A percentile compares a stretch with the other conserved stretches of the same genome.
phyloP scores from a whole-genome alignment of 257 asterid genomes.

The Jaltomata sinuosa region DNA sequence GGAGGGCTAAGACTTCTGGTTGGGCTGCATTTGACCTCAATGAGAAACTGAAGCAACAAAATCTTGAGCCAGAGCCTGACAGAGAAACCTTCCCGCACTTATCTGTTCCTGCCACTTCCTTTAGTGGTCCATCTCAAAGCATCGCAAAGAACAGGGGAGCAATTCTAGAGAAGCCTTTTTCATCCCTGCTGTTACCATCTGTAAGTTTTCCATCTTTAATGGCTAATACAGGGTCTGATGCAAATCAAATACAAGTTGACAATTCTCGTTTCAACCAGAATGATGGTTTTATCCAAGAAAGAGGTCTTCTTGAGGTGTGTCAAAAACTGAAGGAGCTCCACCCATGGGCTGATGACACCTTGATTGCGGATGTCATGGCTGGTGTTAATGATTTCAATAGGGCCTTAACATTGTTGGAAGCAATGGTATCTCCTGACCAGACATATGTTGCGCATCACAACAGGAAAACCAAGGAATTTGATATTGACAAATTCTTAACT shows the following conservation, averaged over 20 bases:
- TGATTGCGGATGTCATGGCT: slow-evolving; percentile 69
- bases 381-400: slow-evolving; percentile 38
- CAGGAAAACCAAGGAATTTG: slow-evolving; percentile 3
- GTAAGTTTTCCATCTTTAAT: slow-evolving; percentile 23
- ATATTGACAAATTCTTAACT: background rate
- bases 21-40: slow-evolving; percentile 81
- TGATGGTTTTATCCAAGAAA: background rate
- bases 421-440: slow-evolving; percentile 31
- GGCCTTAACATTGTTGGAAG: slow-evolving; percentile 44
- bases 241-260: slow-evolving; percentile 9
- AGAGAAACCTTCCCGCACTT: slow-evolving; percentile 55
- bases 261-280: slow-evolving; percentile 1
- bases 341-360: slow-evolving; percentile 65
- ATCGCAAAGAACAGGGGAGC: slow-evolving; percentile 8
- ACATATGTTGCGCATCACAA: background rate
- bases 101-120: slow-evolving; percentile 9
- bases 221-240: slow-evolving; percentile 1
- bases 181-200: slow-evolving; percentile 39
- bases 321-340: slow-evolving; percentile 39
- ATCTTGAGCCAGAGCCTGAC: slow-evolving; percentile 22
- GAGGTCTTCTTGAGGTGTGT: slow-evolving; percentile 5
- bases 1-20: slow-evolving; percentile 51
- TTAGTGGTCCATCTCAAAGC: slow-evolving; percentile 8
- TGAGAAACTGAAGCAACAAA: slow-evolving; percentile 36
- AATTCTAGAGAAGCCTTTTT: slow-evolving; percentile 41